phyloP scores from a whole-genome alignment of 305 asterid species.

The Fraxinus xanthoxyloides region DNA sequence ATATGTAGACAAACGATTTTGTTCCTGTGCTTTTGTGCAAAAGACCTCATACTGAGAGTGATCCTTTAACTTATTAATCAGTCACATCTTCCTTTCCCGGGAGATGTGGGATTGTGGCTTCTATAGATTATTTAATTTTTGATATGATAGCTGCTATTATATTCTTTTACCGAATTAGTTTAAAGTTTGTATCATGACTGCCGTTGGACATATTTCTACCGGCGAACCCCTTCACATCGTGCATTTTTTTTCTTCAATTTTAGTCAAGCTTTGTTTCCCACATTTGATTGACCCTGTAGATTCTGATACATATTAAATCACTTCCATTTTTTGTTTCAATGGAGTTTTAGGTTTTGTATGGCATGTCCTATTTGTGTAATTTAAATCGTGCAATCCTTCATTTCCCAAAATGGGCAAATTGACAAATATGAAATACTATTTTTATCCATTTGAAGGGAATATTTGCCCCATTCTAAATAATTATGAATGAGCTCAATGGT shows the following conservation, averaged over 20 bases:
- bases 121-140: neutral
- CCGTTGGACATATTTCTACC: neutral
- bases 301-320: neutral
- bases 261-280: neutral
- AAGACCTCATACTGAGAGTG: neutral
- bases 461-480: neutral
- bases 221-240: neutral
- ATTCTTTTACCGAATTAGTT: neutral
- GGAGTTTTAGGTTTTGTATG: neutral
- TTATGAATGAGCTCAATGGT: neutral
- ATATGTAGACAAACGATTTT: neutral
- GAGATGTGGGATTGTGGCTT: neutral
- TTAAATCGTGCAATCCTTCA: neutral
- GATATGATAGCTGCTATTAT: conserved; percentile 3
- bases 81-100: neutral
- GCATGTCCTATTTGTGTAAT: neutral
- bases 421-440: neutral
- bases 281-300: neutral
- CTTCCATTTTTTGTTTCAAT: neutral
- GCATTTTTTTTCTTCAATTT: neutral
- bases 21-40: neutral
- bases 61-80: neutral
- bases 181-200: neutral
- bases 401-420: neutral
- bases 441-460: neutral